A percentile compares a stretch with the other conserved stretches of the same genome.
Conservation (phyloP, 148 eudicot genomes). For the Limonium bicolor region DNA sequence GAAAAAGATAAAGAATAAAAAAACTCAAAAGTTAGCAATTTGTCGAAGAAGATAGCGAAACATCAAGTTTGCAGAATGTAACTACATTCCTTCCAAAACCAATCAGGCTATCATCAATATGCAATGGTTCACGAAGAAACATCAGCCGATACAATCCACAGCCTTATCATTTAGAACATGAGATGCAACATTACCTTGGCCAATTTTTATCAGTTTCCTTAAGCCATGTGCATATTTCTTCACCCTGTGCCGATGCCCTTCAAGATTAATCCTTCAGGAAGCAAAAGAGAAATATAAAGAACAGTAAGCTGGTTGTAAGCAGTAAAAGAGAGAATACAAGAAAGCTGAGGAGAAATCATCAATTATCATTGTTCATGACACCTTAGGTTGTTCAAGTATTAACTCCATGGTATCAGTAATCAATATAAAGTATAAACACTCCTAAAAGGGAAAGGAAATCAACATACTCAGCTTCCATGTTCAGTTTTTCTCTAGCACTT, state of each 20-base stretch:
- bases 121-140: no score
- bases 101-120: no score
- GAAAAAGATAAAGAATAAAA: no score
- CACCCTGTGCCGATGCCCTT: slow-evolving; percentile 77
- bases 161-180: neutral
- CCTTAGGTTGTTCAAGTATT: neutral
- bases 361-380: neutral
- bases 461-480: slow-evolving; percentile 72
- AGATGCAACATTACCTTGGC: slow-evolving; percentile 49
- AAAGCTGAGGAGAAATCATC: neutral
- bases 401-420: neutral
- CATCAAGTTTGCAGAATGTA: no score
- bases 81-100: no score
- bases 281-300: slow-evolving; percentile 6
- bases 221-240: slow-evolving; percentile 75
- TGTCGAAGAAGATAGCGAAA: no score
- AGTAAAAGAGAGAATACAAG: neutral
- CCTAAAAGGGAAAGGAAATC: slow-evolving; percentile 7
- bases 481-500: slow-evolving; percentile 59
- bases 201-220: slow-evolving; percentile 64
- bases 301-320: neutral
- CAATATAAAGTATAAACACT: neutral
- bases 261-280: slow-evolving; percentile 69
- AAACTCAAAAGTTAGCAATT: no score
- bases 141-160: no score